Conservation (phyloP, 163 green algal species). For the Chloromonas sp. region DNA sequence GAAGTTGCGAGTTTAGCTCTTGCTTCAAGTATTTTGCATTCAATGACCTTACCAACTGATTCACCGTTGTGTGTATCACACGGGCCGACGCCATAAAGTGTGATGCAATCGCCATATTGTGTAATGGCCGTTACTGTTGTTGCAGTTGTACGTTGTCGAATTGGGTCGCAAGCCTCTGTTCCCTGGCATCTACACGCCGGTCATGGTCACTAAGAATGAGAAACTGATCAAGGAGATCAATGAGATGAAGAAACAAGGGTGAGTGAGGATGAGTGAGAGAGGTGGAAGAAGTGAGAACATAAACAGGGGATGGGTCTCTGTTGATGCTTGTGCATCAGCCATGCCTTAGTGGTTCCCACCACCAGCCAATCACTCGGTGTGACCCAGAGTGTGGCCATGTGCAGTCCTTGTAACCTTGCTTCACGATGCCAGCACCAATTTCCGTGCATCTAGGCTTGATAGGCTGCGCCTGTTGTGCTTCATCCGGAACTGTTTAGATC, state of each 20-base stretch:
- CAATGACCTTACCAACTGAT: background rate
- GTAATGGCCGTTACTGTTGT: background rate
- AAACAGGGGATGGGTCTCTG: too few species aligned
- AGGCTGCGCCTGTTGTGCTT: too few species aligned
- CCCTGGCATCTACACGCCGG: conserved; percentile 51
- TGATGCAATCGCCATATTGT: background rate
- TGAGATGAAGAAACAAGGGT: conserved; percentile 69
- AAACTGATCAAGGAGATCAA: conserved; percentile 78
- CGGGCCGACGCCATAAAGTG: background rate
- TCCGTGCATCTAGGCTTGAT: too few species aligned
- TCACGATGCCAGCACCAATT: too few species aligned
- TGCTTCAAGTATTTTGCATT: background rate
- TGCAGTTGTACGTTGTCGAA: conserved; percentile 50
- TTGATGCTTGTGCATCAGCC: too few species aligned
- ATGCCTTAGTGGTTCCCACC: too few species aligned
- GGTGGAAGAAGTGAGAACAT: too few species aligned
- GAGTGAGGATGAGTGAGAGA: background rate
- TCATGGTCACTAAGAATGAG: conserved; percentile 62
- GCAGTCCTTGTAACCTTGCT: too few species aligned
- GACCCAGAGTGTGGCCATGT: too few species aligned
- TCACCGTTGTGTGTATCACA: background rate
- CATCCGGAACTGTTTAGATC: too few species aligned
- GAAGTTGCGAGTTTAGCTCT: background rate
- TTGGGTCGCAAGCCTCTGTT: conserved; percentile 53
- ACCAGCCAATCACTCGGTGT: too few species aligned